Base-by-base conservation (phyloP, 805 yeast species). In the Clavispora vitiphila region DNA sequence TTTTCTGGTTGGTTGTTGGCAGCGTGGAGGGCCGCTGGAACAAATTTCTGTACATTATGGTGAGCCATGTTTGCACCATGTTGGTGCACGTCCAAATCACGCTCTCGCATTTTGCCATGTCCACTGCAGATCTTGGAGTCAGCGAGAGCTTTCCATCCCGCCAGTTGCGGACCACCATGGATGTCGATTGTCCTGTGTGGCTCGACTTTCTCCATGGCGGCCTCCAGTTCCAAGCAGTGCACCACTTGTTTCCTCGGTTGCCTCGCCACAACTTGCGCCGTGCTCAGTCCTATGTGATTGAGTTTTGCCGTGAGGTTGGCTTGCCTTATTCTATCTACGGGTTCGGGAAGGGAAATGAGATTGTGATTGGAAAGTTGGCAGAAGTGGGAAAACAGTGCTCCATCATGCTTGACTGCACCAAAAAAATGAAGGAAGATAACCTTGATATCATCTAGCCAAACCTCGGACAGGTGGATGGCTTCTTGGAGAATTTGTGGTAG, bases 61-160 rank as follows among this genome's bases (percentile, higher is more conserved):
- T 86, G 5, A 81, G 90, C 32, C 96, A 88, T 54, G 57, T 86
- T 8, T 75, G 86, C 10, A 85, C 96, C 2, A 86, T 87, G 95
- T 74, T 90, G 29, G 91, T 88, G n/a, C 96, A 88, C 61, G 96
- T 88, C 24, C 96, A 89, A 60, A 88, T 88, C 62, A 86, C 95
- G 0, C 71, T 88, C 34, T 81, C 90, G 11, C 96, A 88, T 60
- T 88, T 88, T 67, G 96, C 96, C 27, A 89, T 88, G 95, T 85
- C 95, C 1, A 89, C 96, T 0, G 74, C 93, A 5, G 95, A 88
- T 56, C 65, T 88, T 14, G 96, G 96, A 1, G 75, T 78, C 8
- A 74, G 82, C 34, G 96, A 88, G 60, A 74, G 88, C 7, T 88
- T 88, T 56, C 77, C 82, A 0, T 81, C 84, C 46, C 74, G 93